Evolutionary conservation across 2,329 filamentous ascomycete species (phyloP), one percentile per base, ranked within the genome.

Genomic region (Colletotrichum magnum): DNA sequence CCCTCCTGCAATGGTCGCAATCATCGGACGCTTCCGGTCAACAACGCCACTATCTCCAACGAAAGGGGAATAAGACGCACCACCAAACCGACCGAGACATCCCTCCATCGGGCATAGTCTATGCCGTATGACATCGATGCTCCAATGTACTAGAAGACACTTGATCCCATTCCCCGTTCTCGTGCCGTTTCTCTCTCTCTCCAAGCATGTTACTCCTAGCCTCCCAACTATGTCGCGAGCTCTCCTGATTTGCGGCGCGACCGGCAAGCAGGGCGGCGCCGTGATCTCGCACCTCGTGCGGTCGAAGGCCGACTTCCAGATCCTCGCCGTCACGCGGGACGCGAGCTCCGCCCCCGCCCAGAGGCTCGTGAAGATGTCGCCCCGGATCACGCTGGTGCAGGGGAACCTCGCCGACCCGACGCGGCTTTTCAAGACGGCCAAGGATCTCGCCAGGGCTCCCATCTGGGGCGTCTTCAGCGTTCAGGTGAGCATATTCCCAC

Each of bases 391-490:
- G 26, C 72, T 92, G 1, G 82, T 92, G 4, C 79, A 89, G 73
- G 89, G 90, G 7, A 81, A 91, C 70, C 79, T 92, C 13, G 80
- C 87, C 61, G 79, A 90, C 47, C 77, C 84, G 0, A 77, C 80
- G 0, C 78, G 75, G 0, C 83, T 91, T 18, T 90, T 91, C 72
- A 72, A 78, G 41, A 79, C 79, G 32, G 85, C 83, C 6, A 70
- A 78, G 61, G 64, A 64, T 9, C 65, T 66, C 4, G 57, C 65
- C 32, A 39, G 9, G 18, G 53, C 59, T 18, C 79, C 79, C 1
- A 81, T 90, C 32, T 89, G 87, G 86, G 89, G 88, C 6, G 88
- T 91, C 3, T 91, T 87, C 76, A 87, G 85, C 52, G 87, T 92
- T 0, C 88, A 90, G 78, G 81, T 88, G 70, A 53, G 77, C 39